These are phyloP conservation scores for Blastobotrys ciferrii DNA, from an alignment of 1,139 yeast species.

Conservation along the genomic window DNA sequence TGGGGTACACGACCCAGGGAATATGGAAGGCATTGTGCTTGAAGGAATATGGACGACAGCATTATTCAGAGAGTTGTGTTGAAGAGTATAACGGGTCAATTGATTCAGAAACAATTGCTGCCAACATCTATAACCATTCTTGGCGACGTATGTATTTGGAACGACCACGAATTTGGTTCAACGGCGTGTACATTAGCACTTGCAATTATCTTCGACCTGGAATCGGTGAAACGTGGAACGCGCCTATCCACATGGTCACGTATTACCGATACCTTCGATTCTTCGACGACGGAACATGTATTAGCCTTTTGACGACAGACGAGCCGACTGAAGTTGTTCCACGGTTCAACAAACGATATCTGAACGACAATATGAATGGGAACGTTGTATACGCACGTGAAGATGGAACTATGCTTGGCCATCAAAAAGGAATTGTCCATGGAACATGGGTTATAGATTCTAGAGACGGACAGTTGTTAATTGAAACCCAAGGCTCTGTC, in stretches of 20 bases:
- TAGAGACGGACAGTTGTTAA: constrained; percentile 53
- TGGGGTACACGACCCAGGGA: constrained; percentile 56
- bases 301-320: constrained; percentile 27
- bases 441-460: constrained; percentile 54
- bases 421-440: constrained; percentile 33
- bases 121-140: constrained; percentile 27
- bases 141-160: constrained; percentile 43
- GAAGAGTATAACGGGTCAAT: constrained; percentile 18
- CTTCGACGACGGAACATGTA: constrained; percentile 71
- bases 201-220: constrained; percentile 85
- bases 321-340: constrained; percentile 41
- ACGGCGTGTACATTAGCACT: constrained; percentile 83
- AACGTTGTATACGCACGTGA: constrained; percentile 21
- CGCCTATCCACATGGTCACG: constrained; percentile 79
- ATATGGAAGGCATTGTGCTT: constrained; percentile 60
- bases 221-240: constrained; percentile 65
- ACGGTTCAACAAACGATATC: constrained; percentile 35
- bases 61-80: constrained; percentile 26
- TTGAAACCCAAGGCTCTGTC: constrained; percentile 59
- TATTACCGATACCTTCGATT: constrained; percentile 84
- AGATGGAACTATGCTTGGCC: constrained; percentile 26
- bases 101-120: constrained; percentile 19
- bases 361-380: constrained; percentile 27
- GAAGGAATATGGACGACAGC: constrained; percentile 57
- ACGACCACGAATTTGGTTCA: constrained; percentile 72